These are phyloP conservation scores for Pichia sp. DNA, from an alignment of 1,139 yeast species.

Conservation along the genomic window DNA sequence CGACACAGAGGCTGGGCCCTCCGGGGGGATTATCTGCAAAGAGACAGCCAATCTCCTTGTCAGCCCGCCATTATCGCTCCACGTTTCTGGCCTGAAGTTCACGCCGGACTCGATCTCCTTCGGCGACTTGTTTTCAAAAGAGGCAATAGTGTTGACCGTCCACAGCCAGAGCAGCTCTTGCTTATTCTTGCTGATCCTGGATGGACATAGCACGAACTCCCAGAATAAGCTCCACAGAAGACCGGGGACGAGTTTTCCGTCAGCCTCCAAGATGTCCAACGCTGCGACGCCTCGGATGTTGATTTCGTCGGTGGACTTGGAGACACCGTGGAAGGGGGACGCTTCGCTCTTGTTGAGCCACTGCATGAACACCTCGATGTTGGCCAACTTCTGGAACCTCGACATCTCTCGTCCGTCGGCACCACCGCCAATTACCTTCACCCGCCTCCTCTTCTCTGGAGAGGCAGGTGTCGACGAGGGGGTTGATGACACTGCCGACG, in stretches of 20 bases:
- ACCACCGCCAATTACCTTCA: constrained; percentile 22
- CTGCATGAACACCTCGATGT: constrained; percentile 52
- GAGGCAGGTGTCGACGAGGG: not conserved
- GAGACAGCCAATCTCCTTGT: not conserved
- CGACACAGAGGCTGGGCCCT: not conserved
- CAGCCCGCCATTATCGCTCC: constrained; percentile 1
- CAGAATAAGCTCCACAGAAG: constrained; percentile 46
- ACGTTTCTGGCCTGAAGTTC: constrained; percentile 1
- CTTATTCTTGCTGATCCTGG: not conserved
- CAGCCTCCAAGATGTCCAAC: constrained; percentile 62
- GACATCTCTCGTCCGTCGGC: constrained; percentile 24
- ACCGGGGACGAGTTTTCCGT: constrained; percentile 59
- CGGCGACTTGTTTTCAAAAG: not conserved
- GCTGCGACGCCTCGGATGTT: constrained; percentile 47
- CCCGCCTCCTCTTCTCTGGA: constrained; percentile 1
- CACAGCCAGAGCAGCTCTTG: constrained; percentile 1
- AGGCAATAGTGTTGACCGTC: not conserved
- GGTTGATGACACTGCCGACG: not conserved
- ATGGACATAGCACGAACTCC: constrained; percentile 16
- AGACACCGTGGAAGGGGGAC: constrained; percentile 33
- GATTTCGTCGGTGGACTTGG: constrained; percentile 2
- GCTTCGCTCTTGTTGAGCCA: constrained; percentile 49
- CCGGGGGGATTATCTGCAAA: constrained; percentile 1
- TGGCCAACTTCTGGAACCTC: constrained; percentile 59
- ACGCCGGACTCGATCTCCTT: not conserved